A percentile compares a stretch with the other conserved stretches of the same genome.
These are phyloP conservation scores for Salvia rosmarinus DNA, from an alignment of 257 asterid species.

Conservation along the genomic window DNA sequence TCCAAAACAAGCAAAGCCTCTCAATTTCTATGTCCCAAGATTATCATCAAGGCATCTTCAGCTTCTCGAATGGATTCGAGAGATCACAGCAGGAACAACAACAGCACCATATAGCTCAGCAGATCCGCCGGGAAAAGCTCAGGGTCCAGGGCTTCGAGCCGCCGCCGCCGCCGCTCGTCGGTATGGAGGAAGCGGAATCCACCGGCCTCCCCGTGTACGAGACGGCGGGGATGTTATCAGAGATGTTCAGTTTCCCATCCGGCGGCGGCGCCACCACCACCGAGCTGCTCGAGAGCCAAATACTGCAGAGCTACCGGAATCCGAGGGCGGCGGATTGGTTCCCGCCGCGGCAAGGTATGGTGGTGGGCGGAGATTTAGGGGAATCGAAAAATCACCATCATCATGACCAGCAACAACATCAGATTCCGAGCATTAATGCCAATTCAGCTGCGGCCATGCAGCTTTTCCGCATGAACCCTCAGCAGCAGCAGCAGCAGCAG, in stretches of 20 bases:
- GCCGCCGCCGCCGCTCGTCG: conserved; percentile 52
- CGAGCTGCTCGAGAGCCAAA: conserved; percentile 61
- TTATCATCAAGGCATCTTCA: conserved; percentile 72
- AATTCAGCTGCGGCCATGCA: conserved; percentile 95
- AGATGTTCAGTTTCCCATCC: conserved; percentile 77
- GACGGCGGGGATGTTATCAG: conserved; percentile 81
- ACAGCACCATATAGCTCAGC: conserved; percentile 71
- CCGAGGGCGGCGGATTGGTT: conserved; percentile 57
- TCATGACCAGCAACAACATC: conserved; percentile 45
- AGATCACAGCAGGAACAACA: conserved; percentile 71
- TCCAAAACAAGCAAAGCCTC: conserved; percentile 28
- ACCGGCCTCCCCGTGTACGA: conserved; percentile 71
- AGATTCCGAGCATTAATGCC: conserved; percentile 53
- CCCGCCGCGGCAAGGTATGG: conserved; percentile 54
- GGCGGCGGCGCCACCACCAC: conserved; percentile 51
- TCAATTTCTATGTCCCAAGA: conserved; percentile 83
- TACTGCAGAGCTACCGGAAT: conserved; percentile 56
- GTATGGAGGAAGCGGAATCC: conserved; percentile 62
- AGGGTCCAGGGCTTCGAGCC: conserved; percentile 74
- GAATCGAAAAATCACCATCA: conserved; percentile 43
- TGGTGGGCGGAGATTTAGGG: conserved; percentile 51
- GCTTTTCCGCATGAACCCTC: conserved; percentile 87
- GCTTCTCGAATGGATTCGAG: conserved; percentile 92
- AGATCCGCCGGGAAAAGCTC: conserved; percentile 88
- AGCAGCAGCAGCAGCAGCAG: conserved; percentile 43